phyloP scores from a whole-genome alignment of 768 basidiomycete species.

The Leccinum truebloodii region DNA sequence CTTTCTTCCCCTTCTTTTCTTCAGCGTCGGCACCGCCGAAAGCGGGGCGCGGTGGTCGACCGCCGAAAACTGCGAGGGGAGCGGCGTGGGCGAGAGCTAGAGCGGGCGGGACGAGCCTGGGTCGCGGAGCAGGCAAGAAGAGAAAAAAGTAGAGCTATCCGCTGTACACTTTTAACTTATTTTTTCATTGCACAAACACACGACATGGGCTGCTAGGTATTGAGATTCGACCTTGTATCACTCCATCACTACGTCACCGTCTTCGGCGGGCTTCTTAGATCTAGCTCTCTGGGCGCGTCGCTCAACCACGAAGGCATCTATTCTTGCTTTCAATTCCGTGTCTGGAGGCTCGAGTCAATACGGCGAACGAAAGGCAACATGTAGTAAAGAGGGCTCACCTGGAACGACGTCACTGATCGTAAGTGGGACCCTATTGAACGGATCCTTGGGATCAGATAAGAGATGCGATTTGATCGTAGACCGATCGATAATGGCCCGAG shows the following conservation, averaged over 20 bases:
- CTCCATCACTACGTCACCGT: constrained; percentile 34
- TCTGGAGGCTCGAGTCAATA: constrained; percentile 41
- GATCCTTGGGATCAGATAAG: constrained; percentile 88
- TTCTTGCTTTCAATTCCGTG: constrained; percentile 68
- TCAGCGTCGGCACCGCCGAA: constrained; percentile 23
- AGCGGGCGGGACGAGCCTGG: constrained; percentile 23
- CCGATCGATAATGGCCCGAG: constrained; percentile 76
- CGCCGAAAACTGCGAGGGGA: constrained; percentile 28
- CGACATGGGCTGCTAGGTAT: constrained; percentile 6
- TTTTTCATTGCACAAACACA: constrained; percentile 4
- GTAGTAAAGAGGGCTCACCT: constrained; percentile 46
- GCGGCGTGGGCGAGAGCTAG: constrained; percentile 27
- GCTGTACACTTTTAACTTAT: constrained; percentile 7
- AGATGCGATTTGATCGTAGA: constrained; percentile 94
- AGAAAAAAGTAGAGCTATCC: constrained; percentile 30
- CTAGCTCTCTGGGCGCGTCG: constrained; percentile 43
- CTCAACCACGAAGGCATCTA: constrained; percentile 69
- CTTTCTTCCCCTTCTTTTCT: not conserved
- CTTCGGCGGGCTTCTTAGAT: constrained; percentile 21
- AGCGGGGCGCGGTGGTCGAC: constrained; percentile 28
- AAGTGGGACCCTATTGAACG: constrained; percentile 90
- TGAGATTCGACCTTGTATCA: constrained; percentile 11
- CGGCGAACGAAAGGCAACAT: not conserved
- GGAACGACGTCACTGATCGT: constrained; percentile 77
- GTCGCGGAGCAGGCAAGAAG: constrained; percentile 32